Percentiles rank a stretch among this genome's conserved stretches.
phyloP scores from a whole-genome alignment of 257 asterid species.

The Gentiana straminea region DNA sequence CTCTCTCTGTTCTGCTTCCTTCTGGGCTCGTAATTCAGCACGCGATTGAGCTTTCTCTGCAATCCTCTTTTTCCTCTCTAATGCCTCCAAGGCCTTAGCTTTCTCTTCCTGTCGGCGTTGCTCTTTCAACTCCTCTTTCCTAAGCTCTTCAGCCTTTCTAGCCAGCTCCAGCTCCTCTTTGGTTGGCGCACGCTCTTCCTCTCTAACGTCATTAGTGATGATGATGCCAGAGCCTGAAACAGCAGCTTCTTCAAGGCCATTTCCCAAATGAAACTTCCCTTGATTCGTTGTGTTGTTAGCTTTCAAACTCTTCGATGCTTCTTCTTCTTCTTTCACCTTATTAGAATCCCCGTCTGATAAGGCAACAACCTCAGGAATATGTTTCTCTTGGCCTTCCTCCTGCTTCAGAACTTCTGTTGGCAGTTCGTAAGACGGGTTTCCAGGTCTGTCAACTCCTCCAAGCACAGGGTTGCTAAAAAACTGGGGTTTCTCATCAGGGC shows the following conservation, averaged over 20 bases:
- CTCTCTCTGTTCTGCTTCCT: slow-evolving; percentile 83
- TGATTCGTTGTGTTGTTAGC: slow-evolving; percentile 14
- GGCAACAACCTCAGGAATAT: slow-evolving; percentile 9
- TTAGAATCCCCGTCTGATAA: slow-evolving; percentile 8
- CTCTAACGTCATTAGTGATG: slow-evolving; percentile 17
- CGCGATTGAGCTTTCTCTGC: slow-evolving; percentile 67
- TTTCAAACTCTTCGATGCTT: slow-evolving; percentile 23
- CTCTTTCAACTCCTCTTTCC: slow-evolving; percentile 57
- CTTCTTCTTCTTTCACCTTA: slow-evolving; percentile 17
- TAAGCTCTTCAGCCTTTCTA: slow-evolving; percentile 51
- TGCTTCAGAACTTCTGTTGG: slow-evolving; percentile 24
- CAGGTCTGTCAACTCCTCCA: slow-evolving; percentile 30
- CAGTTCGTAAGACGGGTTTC: slow-evolving; percentile 20
- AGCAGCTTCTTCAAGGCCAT: slow-evolving; percentile 15
- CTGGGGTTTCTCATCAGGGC: slow-evolving; percentile 70
- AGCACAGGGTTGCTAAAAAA: slow-evolving; percentile 34
- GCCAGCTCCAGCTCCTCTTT: slow-evolving; percentile 49
- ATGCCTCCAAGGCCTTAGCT: slow-evolving; percentile 76
- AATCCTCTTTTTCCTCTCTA: slow-evolving; percentile 76
- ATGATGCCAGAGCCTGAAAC: slow-evolving; percentile 16
- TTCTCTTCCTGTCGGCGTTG: slow-evolving; percentile 63
- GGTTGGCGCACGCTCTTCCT: slow-evolving; percentile 28
- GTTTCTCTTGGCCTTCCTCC: slow-evolving; percentile 20
- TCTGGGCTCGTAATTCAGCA: slow-evolving; percentile 68
- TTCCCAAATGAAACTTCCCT: slow-evolving; percentile 16